Conservation (phyloP, 306 rosid species). For the Citrullus colocynthis region DNA sequence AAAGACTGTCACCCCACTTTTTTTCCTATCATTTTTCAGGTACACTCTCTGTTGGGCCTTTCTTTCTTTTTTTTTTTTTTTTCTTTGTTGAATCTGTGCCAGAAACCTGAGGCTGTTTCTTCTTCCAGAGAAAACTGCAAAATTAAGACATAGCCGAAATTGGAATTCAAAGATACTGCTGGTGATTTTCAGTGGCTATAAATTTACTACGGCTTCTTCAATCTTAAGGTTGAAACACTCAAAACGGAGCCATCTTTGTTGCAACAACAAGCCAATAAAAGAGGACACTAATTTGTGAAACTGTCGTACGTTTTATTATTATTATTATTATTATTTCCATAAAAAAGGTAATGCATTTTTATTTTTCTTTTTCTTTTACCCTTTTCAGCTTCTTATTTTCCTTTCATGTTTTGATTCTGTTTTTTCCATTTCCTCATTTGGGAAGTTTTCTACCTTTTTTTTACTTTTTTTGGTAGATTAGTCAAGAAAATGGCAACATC, state of each 20-base stretch:
- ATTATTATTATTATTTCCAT: neutral
- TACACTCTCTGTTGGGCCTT: too few relatives aligned
- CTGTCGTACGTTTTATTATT: conserved; percentile 10
- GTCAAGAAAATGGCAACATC: conserved; percentile 37
- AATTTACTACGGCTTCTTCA: conserved; percentile 7
- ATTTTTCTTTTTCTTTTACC: conserved; percentile 3
- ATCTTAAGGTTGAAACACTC: conserved; percentile 7
- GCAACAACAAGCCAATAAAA: conserved; percentile 9
- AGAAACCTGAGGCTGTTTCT: too few relatives aligned
- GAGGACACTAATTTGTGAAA: conserved; percentile 15
- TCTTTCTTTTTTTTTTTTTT: too few relatives aligned
- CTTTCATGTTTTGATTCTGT: neutral
- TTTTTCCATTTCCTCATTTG: neutral
- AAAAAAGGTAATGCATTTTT: neutral
- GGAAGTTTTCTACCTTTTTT: neutral
- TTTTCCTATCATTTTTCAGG: too few relatives aligned
- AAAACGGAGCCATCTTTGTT: conserved; percentile 6
- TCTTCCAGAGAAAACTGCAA: neutral
- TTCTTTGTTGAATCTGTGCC: too few relatives aligned
- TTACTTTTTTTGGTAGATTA: conserved; percentile 19
- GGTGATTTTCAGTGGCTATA: neutral
- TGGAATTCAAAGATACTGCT: neutral
- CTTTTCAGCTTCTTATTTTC: conserved; percentile 7
- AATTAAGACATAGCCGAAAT: neutral
- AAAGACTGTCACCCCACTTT: neutral